A percentile compares a stretch with the other conserved stretches of the same genome.
Conservation (phyloP, 164 flowering plant species). For the Stephania cephalantha region DNA sequence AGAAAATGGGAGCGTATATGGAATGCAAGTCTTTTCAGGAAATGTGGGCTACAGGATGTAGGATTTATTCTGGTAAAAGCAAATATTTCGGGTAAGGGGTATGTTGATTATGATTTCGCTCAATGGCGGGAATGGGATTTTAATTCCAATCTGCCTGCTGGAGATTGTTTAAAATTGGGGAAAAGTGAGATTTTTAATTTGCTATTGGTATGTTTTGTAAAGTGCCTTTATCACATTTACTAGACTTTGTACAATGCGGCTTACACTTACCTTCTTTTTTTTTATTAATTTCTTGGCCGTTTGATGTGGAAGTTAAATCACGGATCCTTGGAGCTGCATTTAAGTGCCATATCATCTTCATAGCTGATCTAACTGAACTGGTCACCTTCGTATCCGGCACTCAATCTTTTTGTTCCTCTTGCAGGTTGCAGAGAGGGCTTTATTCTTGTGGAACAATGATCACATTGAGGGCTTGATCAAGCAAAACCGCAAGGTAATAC, state of each 20-base stretch:
- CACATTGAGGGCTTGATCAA: slow-evolving; percentile 58
- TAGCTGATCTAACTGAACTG: background rate
- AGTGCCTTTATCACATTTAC: background rate
- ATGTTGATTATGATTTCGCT: background rate
- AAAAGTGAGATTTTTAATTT: too few relatives aligned
- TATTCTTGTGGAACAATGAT: slow-evolving; percentile 73
- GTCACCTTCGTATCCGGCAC: background rate
- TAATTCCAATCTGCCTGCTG: background rate
- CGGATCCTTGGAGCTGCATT: background rate
- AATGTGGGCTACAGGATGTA: background rate
- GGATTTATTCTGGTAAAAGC: background rate
- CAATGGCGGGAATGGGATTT: background rate
- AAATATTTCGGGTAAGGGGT: background rate
- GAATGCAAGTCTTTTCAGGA: background rate
- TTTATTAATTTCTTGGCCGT: background rate
- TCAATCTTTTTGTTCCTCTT: background rate
- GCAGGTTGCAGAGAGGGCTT: slow-evolving; percentile 74
- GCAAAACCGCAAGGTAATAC: slow-evolving; percentile 52
- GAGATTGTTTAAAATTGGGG: background rate
- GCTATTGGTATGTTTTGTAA: background rate
- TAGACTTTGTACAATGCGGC: background rate
- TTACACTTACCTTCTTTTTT: background rate
- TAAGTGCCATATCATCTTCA: background rate
- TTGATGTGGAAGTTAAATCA: background rate
- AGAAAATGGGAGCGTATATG: background rate